Conservation (phyloP, 2,329 filamentous ascomycete genomes). For the Pseudogymnoascus sp. region DNA sequence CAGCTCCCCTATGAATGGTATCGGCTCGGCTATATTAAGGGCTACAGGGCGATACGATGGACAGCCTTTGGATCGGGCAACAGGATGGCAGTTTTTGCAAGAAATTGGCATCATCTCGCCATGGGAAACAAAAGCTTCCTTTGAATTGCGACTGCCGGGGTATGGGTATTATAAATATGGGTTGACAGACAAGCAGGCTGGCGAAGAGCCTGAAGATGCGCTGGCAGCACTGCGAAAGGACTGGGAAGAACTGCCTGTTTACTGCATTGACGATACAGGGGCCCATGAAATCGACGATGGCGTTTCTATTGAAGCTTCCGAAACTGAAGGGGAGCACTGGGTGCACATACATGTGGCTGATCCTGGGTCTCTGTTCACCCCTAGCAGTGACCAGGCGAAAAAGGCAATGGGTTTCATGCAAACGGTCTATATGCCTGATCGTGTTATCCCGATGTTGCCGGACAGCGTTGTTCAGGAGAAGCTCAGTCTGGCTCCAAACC, state of each 20-base stretch:
- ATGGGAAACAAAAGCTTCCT: constrained; percentile 60
- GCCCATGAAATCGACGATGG: constrained; percentile 74
- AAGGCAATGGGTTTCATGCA: constrained; percentile 53
- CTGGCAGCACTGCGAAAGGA: constrained; percentile 47
- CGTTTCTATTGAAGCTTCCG: constrained; percentile 58
- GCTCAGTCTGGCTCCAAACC: constrained; percentile 46
- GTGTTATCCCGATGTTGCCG: constrained; percentile 51
- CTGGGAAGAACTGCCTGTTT: constrained; percentile 53
- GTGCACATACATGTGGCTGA: constrained; percentile 73
- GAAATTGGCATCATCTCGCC: constrained; percentile 65
- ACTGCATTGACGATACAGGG: constrained; percentile 61
- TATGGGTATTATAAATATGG: constrained; percentile 28
- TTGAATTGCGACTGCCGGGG: constrained; percentile 48
- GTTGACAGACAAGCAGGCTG: constrained; percentile 23
- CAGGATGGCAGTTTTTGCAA: constrained; percentile 61
- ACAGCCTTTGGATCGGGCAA: constrained; percentile 36
- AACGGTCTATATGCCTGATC: constrained; percentile 53
- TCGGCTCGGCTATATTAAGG: constrained; percentile 58
- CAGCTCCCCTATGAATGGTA: constrained; percentile 46
- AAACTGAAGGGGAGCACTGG: constrained; percentile 53
- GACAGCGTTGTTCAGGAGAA: constrained; percentile 37
- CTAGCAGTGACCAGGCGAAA: constrained; percentile 48
- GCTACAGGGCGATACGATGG: constrained; percentile 52
- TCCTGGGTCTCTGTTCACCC: constrained; percentile 60
- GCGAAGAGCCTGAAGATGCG: constrained; percentile 33